These are phyloP conservation scores for Ogataea ganodermae DNA, from an alignment of 805 yeast species.

Conservation along the genomic window DNA sequence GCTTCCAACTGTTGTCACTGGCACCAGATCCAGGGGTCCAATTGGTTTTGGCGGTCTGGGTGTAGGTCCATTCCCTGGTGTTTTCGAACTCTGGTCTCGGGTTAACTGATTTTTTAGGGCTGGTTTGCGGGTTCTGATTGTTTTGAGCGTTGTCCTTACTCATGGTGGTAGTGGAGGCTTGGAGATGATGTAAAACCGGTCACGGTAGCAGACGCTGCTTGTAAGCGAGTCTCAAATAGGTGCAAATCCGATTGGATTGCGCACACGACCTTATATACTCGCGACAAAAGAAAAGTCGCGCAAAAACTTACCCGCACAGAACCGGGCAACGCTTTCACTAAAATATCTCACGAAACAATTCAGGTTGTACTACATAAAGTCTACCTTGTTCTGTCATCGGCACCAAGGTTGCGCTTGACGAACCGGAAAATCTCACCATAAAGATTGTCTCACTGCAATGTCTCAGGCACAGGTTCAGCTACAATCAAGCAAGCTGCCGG, in stretches of 20 bases:
- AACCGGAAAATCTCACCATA: neutral
- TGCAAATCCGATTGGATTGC: neutral
- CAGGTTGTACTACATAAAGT: neutral
- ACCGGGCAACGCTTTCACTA: neutral
- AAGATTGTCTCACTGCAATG: constrained; percentile 7
- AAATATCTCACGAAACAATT: neutral
- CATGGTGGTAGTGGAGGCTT: no score
- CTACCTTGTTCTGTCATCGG: neutral
- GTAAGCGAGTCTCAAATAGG: neutral
- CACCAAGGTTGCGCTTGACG: neutral
- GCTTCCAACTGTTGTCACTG: constrained; percentile 42
- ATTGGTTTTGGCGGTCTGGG: constrained; percentile 27
- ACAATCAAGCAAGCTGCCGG: neutral
- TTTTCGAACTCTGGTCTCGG: constrained; percentile 11
- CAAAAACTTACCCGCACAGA: neutral
- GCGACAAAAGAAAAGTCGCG: neutral
- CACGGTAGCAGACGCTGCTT: no score
- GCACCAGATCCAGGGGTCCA: constrained; percentile 55
- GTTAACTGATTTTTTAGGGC: neutral
- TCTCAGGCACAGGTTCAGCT: constrained; percentile 17
- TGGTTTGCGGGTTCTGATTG: neutral
- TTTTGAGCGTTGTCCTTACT: no score
- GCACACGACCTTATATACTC: neutral
- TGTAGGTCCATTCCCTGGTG: constrained; percentile 2
- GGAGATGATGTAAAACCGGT: no score